A percentile compares a stretch with the other conserved stretches of the same genome.
These are phyloP conservation scores for Wallacemonas rigidus DNA, from an alignment of 208 protist genomes.

Conservation along the genomic window DNA sequence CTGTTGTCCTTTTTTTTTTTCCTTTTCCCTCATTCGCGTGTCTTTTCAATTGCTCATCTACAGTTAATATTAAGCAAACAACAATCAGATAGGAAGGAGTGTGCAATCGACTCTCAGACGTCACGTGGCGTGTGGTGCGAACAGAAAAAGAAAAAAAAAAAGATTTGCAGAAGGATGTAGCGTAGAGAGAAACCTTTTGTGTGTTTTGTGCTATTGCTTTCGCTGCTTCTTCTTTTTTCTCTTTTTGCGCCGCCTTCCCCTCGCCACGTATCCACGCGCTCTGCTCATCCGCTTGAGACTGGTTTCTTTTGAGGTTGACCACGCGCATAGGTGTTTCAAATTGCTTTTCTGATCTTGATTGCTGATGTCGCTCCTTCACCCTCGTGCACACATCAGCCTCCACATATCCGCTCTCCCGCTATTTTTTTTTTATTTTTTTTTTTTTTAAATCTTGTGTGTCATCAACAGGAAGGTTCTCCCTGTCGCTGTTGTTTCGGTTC, in stretches of 20 bases:
- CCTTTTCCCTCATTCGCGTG: too few species aligned
- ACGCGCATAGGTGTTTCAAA: too few species aligned
- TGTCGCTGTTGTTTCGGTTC: background rate
- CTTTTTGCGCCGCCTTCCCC: background rate
- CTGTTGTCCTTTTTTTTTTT: too few species aligned
- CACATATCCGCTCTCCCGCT: background rate
- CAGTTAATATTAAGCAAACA: too few species aligned
- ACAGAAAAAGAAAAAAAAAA: conserved; percentile 1
- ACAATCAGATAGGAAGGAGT: too few species aligned
- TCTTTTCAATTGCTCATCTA: too few species aligned
- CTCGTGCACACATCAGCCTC: background rate
- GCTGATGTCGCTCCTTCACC: conserved; percentile 1
- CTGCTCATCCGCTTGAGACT: too few species aligned
- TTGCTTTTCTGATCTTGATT: background rate
- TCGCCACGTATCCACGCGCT: too few species aligned
- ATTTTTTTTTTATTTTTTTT: conserved; percentile 17
- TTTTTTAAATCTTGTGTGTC: background rate
- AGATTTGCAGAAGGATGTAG: background rate
- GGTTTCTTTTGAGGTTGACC: too few species aligned
- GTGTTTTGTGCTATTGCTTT: too few species aligned
- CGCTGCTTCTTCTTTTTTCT: background rate
- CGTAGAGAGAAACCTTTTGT: too few species aligned
- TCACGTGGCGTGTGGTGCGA: background rate
- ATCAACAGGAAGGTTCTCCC: background rate
- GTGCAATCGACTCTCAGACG: too few species aligned